phyloP scores from a whole-genome alignment of 768 basidiomycete species.

The Podaxis sp. region DNA sequence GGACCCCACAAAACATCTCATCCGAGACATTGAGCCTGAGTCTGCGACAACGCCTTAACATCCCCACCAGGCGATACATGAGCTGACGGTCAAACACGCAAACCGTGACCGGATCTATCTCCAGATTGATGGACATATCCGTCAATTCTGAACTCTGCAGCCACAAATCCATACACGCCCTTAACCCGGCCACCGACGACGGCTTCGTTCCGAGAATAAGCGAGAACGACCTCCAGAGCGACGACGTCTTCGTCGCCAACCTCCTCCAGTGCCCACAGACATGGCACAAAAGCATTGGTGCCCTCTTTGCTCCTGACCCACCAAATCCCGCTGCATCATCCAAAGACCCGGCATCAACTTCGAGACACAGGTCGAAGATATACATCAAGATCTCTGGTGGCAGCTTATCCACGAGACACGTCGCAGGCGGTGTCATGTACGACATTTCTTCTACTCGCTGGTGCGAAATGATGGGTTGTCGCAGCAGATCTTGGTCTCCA shows the following conservation, averaged over 20 bases:
- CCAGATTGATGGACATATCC: conserved; percentile 5
- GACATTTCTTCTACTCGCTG: background rate
- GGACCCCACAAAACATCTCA: conserved; percentile 1
- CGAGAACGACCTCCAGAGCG: conserved; percentile 9
- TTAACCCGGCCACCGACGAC: background rate
- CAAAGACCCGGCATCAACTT: background rate
- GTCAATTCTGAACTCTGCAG: background rate
- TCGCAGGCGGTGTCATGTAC: background rate
- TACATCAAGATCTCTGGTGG: conserved; percentile 7
- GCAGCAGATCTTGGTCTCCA: background rate
- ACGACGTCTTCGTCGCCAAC: background rate
- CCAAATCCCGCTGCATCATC: conserved; percentile 9
- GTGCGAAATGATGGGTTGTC: background rate
- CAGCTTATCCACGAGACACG: background rate
- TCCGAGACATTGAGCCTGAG: conserved; percentile 6
- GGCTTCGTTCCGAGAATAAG: background rate
- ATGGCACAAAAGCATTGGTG: conserved; percentile 2
- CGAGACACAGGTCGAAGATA: conserved; percentile 8
- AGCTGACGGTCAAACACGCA: background rate
- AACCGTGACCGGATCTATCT: background rate
- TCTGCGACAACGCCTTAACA: background rate
- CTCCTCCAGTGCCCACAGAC: conserved; percentile 6
- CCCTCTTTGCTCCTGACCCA: background rate
- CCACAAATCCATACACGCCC: conserved; percentile 2
- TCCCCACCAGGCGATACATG: background rate